These are phyloP conservation scores for Geranomyces variabilis DNA, from an alignment of 192 early-diverging fungal species.

Conservation along the genomic window DNA sequence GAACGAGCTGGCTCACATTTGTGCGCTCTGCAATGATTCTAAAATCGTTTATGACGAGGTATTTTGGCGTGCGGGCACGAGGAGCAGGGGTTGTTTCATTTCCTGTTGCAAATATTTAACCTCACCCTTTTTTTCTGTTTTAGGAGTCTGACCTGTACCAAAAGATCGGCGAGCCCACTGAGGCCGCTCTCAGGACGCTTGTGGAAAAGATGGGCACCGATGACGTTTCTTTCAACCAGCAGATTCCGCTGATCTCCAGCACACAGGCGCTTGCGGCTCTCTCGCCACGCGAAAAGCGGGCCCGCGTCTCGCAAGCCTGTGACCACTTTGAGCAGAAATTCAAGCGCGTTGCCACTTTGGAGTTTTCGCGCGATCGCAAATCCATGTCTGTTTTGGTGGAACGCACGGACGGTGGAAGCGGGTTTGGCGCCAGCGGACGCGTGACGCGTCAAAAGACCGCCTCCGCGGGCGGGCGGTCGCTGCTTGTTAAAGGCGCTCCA, in stretches of 20 bases:
- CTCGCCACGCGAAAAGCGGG: conserved; percentile 28
- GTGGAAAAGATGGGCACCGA: conserved; percentile 92
- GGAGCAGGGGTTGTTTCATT: neutral
- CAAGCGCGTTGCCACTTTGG: conserved; percentile 72
- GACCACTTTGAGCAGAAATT: conserved; percentile 68
- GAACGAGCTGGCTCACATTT: conserved; percentile 79
- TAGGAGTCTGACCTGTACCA: conserved; percentile 60
- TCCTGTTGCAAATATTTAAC: neutral
- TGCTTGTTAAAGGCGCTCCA: conserved; percentile 88
- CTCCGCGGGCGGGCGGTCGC: conserved; percentile 57
- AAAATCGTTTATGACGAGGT: conserved; percentile 79
- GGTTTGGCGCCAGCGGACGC: conserved; percentile 1
- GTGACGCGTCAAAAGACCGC: neutral
- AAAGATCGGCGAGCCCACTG: conserved; percentile 96
- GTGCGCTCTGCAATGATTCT: conserved; percentile 91
- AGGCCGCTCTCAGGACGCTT: conserved; percentile 92
- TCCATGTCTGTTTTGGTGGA: conserved; percentile 93
- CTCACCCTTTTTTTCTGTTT: neutral
- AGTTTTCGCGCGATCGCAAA: conserved; percentile 97
- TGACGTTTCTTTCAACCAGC: conserved; percentile 67
- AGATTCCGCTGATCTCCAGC: conserved; percentile 34
- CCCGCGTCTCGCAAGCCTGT: conserved; percentile 67
- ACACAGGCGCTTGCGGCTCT: conserved; percentile 31
- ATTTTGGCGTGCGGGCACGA: conserved; percentile 28
- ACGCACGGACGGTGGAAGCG: conserved; percentile 24